Evolutionary conservation across 306 rosid genomes (phyloP).

Genomic region (Gastrolobium bilobum): DNA sequence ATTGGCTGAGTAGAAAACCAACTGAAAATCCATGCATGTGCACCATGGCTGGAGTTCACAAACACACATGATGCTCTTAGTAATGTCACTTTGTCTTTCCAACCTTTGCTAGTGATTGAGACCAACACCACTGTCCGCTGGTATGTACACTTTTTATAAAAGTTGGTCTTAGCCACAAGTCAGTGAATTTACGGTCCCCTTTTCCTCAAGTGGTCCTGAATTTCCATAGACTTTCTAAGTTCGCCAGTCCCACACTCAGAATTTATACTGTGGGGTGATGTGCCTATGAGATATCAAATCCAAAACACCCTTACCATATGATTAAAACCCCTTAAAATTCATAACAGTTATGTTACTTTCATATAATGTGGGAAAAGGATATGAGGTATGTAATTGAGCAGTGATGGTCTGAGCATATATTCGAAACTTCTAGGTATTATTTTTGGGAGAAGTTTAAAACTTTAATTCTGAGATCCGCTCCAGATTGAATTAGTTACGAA

Average conservation of each 20-base stretch:
- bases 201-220: conserved; percentile 60
- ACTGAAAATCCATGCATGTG: conserved; percentile 53
- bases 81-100: conserved; percentile 55
- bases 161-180: conserved; percentile 54
- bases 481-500: no score
- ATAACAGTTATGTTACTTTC: conserved; percentile 40
- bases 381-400: background rate
- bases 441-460: no score
- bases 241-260: conserved; percentile 30
- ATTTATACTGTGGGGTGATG: conserved; percentile 33
- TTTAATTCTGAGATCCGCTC: no score
- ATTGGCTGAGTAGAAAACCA: conserved; percentile 26
- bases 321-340: conserved; percentile 7
- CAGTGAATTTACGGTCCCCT: conserved; percentile 53
- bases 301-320: conserved; percentile 42
- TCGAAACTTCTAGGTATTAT: no score
- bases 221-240: conserved; percentile 27
- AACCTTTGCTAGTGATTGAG: conserved; percentile 60
- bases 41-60: conserved; percentile 52
- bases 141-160: conserved; percentile 62
- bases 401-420: no score
- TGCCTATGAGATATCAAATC: conserved; percentile 24
- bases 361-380: conserved; percentile 18
- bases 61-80: conserved; percentile 57
- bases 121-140: conserved; percentile 50